Percentiles rank a stretch among this genome's conserved stretches.
phyloP scores from a whole-genome alignment of 2,329 filamentous ascomycete species.

The Orbilia oligospora region DNA sequence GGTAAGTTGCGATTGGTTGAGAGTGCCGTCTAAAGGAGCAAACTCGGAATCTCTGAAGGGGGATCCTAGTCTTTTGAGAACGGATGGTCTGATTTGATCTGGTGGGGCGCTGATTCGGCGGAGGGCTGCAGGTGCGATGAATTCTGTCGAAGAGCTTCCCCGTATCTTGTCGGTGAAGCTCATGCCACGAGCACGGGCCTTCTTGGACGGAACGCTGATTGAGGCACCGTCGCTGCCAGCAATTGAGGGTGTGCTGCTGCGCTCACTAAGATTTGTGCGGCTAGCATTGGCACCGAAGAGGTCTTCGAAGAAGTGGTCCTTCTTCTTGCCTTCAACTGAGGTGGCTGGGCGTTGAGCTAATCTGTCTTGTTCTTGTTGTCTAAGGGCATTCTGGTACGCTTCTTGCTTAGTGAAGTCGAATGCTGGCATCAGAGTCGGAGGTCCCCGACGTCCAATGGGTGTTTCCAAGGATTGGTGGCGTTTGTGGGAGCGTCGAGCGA shows the following conservation, averaged over 20 bases:
- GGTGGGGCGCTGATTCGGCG: conserved; percentile 49
- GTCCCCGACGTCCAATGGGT: conserved; percentile 33
- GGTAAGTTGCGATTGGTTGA: conserved; percentile 54
- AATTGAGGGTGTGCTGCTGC: conserved; percentile 52
- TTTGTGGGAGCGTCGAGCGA: conserved; percentile 51
- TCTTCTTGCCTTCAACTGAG: conserved; percentile 48
- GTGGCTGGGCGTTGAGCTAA: conserved; percentile 45
- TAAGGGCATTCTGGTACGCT: conserved; percentile 55
- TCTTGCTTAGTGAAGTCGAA: conserved; percentile 60
- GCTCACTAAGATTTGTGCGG: conserved; percentile 55
- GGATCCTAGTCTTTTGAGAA: conserved; percentile 57
- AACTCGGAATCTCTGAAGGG: conserved; percentile 59
- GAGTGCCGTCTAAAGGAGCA: conserved; percentile 47
- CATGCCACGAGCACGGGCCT: conserved; percentile 54
- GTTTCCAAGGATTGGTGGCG: conserved; percentile 57
- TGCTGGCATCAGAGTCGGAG: conserved; percentile 51
- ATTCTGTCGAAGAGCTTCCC: conserved; percentile 39
- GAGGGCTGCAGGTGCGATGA: conserved; percentile 25
- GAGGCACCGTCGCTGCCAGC: conserved; percentile 48
- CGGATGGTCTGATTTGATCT: conserved; percentile 45
- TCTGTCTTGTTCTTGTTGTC: conserved; percentile 52
- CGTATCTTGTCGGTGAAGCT: conserved; percentile 60
- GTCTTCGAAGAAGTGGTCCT: conserved; percentile 58
- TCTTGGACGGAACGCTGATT: conserved; percentile 54
- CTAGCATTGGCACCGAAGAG: conserved; percentile 53